These are phyloP conservation scores for Dacryopinax spathularia DNA, from an alignment of 768 basidiomycete genomes.

Conservation along the genomic window DNA sequence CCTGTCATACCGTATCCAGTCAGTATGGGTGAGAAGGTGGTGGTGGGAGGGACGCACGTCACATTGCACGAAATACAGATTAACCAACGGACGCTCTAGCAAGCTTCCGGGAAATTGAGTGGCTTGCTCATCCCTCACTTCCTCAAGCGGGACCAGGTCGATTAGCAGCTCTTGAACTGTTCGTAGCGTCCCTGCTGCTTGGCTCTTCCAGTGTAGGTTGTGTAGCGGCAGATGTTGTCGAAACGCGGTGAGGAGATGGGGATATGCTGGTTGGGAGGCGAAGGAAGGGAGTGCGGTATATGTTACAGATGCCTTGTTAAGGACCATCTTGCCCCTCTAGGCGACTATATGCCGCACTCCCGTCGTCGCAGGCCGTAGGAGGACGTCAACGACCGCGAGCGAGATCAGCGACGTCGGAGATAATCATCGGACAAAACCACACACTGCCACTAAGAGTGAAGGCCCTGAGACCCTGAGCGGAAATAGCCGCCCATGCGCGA, in stretches of 20 bases:
- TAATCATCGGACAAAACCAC: not conserved
- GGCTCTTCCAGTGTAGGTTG: conserved; percentile 85
- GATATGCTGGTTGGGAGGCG: not conserved
- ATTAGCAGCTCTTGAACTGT: conserved; percentile 86
- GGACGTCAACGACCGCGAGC: not conserved
- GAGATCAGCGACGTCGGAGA: not conserved
- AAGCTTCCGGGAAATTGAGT: conserved; percentile 65
- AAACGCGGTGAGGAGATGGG: not conserved
- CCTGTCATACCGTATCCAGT: conserved; percentile 23
- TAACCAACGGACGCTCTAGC: conserved; percentile 74
- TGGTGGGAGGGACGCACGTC: conserved; percentile 44
- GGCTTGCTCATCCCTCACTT: conserved; percentile 53
- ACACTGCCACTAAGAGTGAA: not conserved
- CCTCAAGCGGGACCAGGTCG: conserved; percentile 51
- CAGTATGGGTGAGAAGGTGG: not conserved
- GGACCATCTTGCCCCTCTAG: not conserved
- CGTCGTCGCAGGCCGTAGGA: not conserved
- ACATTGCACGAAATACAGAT: conserved; percentile 74
- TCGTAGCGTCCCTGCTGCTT: conserved; percentile 51
- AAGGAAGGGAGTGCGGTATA: not conserved
- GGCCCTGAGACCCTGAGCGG: not conserved
- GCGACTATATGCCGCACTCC: not conserved
- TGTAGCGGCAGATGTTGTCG: conserved; percentile 46
- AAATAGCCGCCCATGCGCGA: not conserved
- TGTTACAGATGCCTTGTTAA: not conserved